phyloP scores from a whole-genome alignment of 169 alveolate genomes.

The Plasmodium gallinaceum region DNA sequence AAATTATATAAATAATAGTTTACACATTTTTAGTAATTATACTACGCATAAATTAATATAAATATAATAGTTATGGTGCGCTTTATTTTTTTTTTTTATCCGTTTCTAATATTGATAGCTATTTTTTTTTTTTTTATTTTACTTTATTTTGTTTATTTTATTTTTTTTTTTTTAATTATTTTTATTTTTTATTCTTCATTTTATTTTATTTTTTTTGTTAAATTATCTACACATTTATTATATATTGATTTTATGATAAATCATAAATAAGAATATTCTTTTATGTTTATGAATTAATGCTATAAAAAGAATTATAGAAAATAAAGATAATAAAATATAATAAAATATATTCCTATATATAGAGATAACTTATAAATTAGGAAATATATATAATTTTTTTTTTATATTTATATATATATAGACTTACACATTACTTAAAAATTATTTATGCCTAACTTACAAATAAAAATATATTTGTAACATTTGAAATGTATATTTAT shows the following conservation, averaged over 20 bases:
- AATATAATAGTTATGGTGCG: not conserved
- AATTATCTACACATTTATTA: conserved; percentile 13
- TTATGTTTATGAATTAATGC: not conserved
- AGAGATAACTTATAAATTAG: not conserved
- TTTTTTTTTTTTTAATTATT: not conserved
- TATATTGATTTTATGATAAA: conserved; percentile 44
- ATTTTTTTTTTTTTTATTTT: not conserved
- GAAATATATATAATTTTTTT: not conserved
- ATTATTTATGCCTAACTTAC: not conserved
- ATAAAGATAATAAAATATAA: not conserved
- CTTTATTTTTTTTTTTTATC: not conserved
- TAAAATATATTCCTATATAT: not conserved
- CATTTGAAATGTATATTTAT: conserved; percentile 21
- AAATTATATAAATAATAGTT: not conserved
- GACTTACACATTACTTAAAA: not conserved
- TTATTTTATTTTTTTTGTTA: conserved; percentile 7
- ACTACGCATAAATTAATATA: not conserved
- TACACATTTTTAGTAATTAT: not conserved
- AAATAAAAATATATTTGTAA: conserved; percentile 1
- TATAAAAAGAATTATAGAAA: not conserved
- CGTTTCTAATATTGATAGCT: not conserved
- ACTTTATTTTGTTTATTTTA: too few species aligned
- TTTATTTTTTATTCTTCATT: not conserved
- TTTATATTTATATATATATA: not conserved
- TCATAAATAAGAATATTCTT: conserved; percentile 13